Evolutionary conservation across 352 stramenopile species (phyloP).

Genomic region (Albugo candida): DNA sequence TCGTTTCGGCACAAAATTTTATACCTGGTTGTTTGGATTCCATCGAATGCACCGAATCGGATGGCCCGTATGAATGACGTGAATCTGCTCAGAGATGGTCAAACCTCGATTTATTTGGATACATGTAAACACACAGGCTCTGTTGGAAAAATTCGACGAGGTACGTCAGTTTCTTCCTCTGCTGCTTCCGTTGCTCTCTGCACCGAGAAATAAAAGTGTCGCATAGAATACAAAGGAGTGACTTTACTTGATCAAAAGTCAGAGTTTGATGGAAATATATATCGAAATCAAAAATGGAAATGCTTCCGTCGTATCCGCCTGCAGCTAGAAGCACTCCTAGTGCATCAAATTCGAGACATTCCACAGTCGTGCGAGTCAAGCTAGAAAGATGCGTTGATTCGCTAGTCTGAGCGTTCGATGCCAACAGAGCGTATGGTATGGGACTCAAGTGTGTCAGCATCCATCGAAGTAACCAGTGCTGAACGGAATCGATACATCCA

Average conservation of each 20-base stretch:
- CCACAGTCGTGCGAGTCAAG: conserved; percentile 7
- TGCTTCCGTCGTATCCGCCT: conserved; percentile 38
- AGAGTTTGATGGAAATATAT: conserved; percentile 41
- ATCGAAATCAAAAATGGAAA: conserved; percentile 67
- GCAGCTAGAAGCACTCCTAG: conserved; percentile 42
- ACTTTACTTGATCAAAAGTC: conserved; percentile 22
- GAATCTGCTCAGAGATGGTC: conserved; percentile 18
- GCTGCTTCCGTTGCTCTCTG: not conserved
- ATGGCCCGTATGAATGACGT: conserved; percentile 46
- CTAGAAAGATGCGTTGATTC: too few species aligned
- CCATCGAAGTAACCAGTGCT: too few species aligned
- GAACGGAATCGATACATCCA: too few species aligned
- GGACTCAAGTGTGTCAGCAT: too few species aligned
- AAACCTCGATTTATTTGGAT: not conserved
- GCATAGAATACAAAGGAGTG: too few species aligned
- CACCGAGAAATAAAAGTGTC: not conserved
- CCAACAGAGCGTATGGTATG: too few species aligned
- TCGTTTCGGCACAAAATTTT: not conserved
- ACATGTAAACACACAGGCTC: not conserved
- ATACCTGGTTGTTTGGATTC: conserved; percentile 50
- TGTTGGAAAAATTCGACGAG: not conserved
- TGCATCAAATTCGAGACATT: conserved; percentile 46
- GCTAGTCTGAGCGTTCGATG: too few species aligned
- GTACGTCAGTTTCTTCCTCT: not conserved
- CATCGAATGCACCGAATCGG: conserved; percentile 57